A percentile compares a stretch with the other conserved stretches of the same genome.
phyloP scores from a whole-genome alignment of 2,329 filamentous ascomycete species.

The Tolypocladium cylindrosporum region DNA sequence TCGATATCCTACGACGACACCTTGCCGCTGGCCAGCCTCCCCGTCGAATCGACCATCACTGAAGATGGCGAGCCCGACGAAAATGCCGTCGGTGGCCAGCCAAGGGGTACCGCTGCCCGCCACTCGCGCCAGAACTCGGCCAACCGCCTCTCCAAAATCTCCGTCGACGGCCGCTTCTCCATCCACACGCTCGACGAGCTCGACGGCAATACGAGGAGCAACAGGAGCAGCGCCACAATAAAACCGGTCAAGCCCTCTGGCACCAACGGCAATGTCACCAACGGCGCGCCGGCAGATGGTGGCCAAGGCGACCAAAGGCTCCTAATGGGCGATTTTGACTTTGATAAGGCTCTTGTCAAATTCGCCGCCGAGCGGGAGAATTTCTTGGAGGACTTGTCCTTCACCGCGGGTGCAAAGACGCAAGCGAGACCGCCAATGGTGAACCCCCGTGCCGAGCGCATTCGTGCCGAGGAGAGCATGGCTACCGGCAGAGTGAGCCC shows the following conservation, averaged over 20 bases:
- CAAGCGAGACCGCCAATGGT: conserved; percentile 62
- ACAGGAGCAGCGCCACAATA: conserved; percentile 57
- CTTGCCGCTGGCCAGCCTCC: conserved; percentile 19
- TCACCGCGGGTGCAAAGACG: conserved; percentile 73
- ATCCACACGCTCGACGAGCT: conserved; percentile 46
- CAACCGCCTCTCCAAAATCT: conserved; percentile 46
- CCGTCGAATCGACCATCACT: conserved; percentile 48
- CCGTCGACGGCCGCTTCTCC: conserved; percentile 39
- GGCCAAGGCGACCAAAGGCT: conserved; percentile 9
- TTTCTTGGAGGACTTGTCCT: conserved; percentile 85
- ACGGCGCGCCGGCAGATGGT: conserved; percentile 15
- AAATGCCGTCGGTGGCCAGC: conserved; percentile 18
- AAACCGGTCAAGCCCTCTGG: conserved; percentile 28
- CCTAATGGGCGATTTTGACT: conserved; percentile 64
- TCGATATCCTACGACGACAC: conserved; percentile 54
- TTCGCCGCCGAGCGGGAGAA: conserved; percentile 92
- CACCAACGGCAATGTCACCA: conserved; percentile 13
- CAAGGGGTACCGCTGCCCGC: conserved; percentile 27
- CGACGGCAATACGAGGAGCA: conserved; percentile 49
- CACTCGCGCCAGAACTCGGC: conserved; percentile 54
- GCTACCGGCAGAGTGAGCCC: conserved; percentile 43
- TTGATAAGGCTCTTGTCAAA: conserved; percentile 85
- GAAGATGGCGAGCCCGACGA: conserved; percentile 51
- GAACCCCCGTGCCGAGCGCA: conserved; percentile 70
- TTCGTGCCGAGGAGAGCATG: conserved; percentile 61